These are phyloP conservation scores for Pyrenochaeta sp. DNA, from an alignment of 2,329 filamentous ascomycete genomes.

Conservation along the genomic window DNA sequence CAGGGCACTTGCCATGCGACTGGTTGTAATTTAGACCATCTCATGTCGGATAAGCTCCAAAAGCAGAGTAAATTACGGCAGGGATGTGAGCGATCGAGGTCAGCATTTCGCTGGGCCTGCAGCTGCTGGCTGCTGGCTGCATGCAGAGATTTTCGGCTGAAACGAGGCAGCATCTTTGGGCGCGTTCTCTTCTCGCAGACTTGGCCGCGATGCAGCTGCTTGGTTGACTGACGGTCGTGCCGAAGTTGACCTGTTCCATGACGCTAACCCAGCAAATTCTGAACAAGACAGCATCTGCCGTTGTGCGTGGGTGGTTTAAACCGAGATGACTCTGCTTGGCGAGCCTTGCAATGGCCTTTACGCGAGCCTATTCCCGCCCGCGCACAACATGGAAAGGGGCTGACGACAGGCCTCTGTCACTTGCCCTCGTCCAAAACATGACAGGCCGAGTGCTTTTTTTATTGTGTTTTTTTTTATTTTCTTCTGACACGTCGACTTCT, in stretches of 20 bases:
- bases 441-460: neutral
- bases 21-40: slow-evolving; percentile 36
- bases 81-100: slow-evolving; percentile 28
- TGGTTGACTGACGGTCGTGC: slow-evolving; percentile 12
- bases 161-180: slow-evolving; percentile 19
- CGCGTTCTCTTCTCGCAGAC: slow-evolving; percentile 15
- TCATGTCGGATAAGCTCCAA: slow-evolving; percentile 35
- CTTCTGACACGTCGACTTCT: neutral
- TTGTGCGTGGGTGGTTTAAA: slow-evolving; percentile 6
- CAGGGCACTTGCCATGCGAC: slow-evolving; percentile 27
- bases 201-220: slow-evolving; percentile 5
- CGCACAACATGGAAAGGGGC: slow-evolving; percentile 37
- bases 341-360: slow-evolving; percentile 31
- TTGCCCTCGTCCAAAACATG: neutral
- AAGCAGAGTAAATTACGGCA: slow-evolving; percentile 43
- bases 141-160: slow-evolving; percentile 34
- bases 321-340: slow-evolving; percentile 39
- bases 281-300: slow-evolving; percentile 3
- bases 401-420: slow-evolving; percentile 17
- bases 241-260: slow-evolving; percentile 13
- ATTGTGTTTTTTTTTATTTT: too few relatives aligned
- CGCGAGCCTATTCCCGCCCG: slow-evolving; percentile 27
- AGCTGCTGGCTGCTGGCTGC: slow-evolving; percentile 15
- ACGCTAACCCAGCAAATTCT: slow-evolving; percentile 3
- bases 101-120: slow-evolving; percentile 10